Evolutionary conservation across 208 protist genomes (phyloP).

Genomic region (Phytomonas serpens): DNA sequence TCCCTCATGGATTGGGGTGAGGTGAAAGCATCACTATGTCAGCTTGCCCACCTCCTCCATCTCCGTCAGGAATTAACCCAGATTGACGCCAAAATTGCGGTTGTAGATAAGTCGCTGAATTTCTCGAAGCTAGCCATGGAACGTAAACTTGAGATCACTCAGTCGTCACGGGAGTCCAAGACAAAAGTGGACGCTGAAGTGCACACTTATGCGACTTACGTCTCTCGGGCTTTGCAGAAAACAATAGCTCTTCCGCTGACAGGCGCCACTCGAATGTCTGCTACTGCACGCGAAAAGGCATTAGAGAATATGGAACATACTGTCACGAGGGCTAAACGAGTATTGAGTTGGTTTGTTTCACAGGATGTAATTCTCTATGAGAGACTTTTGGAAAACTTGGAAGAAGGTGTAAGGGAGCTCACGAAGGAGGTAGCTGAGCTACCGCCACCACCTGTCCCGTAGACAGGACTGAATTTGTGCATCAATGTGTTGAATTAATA

Average conservation of each 20-base stretch:
- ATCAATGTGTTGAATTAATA: not conserved
- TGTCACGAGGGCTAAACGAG: not conserved
- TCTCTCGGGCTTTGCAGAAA: slow-evolving; percentile 46
- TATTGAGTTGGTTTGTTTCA: slow-evolving; percentile 1
- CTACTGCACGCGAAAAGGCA: slow-evolving; percentile 18
- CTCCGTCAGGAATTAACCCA: slow-evolving; percentile 61
- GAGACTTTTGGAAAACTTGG: slow-evolving; percentile 22
- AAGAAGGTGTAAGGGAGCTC: slow-evolving; percentile 23
- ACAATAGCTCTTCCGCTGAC: slow-evolving; percentile 40
- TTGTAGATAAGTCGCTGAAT: slow-evolving; percentile 69
- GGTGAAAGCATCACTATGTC: slow-evolving; percentile 50
- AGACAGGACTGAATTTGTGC: not conserved
- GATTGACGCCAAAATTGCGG: slow-evolving; percentile 76
- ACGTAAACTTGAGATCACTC: slow-evolving; percentile 59
- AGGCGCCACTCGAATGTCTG: slow-evolving; percentile 35
- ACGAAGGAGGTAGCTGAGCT: slow-evolving; percentile 16
- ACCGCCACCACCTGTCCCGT: not conserved
- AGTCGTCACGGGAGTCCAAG: slow-evolving; percentile 78
- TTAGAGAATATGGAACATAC: slow-evolving; percentile 26
- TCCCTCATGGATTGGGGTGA: slow-evolving; percentile 21
- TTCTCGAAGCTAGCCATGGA: slow-evolving; percentile 48
- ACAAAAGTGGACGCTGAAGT: slow-evolving; percentile 72
- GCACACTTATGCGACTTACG: slow-evolving; percentile 37
- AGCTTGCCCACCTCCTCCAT: slow-evolving; percentile 67
- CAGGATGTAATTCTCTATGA: not conserved